Evolutionary conservation across 257 asterid genomes (phyloP), one percentile per base, ranked within the genome.

Genomic region (Striga asiatica): DNA sequence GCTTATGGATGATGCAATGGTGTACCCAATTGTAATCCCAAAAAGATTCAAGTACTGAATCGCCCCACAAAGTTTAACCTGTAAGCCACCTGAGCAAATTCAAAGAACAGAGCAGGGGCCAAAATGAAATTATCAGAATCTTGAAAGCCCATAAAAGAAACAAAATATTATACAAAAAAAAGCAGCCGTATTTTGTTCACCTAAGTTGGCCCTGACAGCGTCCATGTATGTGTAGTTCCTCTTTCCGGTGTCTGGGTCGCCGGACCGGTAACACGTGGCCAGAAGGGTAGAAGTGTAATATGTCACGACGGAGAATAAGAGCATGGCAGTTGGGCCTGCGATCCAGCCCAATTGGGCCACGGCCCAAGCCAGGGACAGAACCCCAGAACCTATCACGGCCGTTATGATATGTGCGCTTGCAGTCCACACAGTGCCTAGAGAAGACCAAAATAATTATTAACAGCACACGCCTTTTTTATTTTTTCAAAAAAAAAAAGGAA

Each of bases 381-480:
- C 78, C 0, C 81, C 81, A 3, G 81, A 65, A 3, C 81, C 81
- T 6, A 76, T 68, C 45, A 76, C 76, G 8, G 81, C 76, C 8
- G 81, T 76, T 42, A 76, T 71, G 50, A 76, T 71, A 14, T 76
- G 81, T 9, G 81, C 75, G 65, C 76, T 76, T 2, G 71, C 76
- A 1, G 76, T 76, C 64, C 71, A 68, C 6, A 76, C 58, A 41
- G 27, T 71, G 16, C 81, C 81, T 74, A 38, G 27, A 21, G 25
- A 48, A 28, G 8, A 35, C 20, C 6, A 27, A 6, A 21, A 3
- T 1, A 29, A 29, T 29, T 29, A n/a, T n/a, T n/a, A n/a, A n/a
- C n/a, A n/a, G n/a, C n/a, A n/a, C n/a, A n/a, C n/a, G n/a, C n/a
- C n/a, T n/a, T n/a, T n/a, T n/a, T n/a, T n/a, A n/a, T n/a, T n/a